Evolutionary conservation across 331 rosid genomes (phyloP), one percentile per base, ranked within the genome.

Genomic region (Ulmus americana): DNA sequence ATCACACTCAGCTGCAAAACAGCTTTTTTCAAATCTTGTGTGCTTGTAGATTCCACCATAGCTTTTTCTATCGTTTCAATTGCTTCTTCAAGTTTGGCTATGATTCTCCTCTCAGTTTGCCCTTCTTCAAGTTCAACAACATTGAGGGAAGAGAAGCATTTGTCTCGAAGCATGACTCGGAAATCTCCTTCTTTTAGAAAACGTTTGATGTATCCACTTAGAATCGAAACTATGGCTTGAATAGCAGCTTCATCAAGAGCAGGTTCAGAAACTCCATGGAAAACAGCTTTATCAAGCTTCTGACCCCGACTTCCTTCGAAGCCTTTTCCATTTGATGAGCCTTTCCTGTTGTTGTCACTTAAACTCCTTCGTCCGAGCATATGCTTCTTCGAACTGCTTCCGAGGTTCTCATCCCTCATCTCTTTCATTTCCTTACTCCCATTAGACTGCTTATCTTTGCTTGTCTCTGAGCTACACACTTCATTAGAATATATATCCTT

Each of bases 1-100:
- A 91, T 83, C 53, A 82, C 81, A 73, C 85, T 77, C 38, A 91
- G 82, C 73, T 77, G 86, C 88, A 86, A 66, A 1, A 59, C 74
- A 45, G 84, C 79, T 73, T 79, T 84, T 79, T 80, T 84, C 69
- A 91, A 57, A 68, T 76, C 76, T 59, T 58, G 62, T 39, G 79
- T 63, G 68, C 79, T 78, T 55, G 72, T 67, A 14, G 83, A 39
- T 50, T 35, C 80, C 70, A 82, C 90, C 2, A 72, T 72, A 10
- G 71, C 72, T 75, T 79, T 75, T 74, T 84, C 88, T 54, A 90
- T 65, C 50, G 77, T 68, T 65, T 82, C 88, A 50, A 85, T 79
- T 72, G 95, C 95, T 70, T 90, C 82, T 68, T 87, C 87, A 53
- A 90, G 89, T 70, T 76, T 85, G 55, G 55, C 64, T 38, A 82